Conservation (phyloP, 495 filamentous ascomycete genomes). For the Xylaria cubensis region DNA sequence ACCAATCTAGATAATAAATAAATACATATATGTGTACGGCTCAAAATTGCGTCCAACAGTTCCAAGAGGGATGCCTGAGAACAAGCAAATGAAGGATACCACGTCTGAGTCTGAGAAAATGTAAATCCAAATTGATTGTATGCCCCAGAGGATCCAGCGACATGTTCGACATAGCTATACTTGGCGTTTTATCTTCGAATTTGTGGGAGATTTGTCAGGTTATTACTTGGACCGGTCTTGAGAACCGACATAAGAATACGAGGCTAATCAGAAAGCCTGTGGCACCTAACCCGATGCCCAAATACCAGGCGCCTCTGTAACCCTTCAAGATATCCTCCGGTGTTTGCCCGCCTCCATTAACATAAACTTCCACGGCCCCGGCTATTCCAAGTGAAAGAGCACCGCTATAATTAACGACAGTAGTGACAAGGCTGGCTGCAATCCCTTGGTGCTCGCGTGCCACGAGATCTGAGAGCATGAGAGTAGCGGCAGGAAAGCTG, state of each 20-base stretch:
- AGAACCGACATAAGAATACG: conserved; percentile 39
- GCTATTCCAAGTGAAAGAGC: conserved; percentile 57
- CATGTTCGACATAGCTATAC: not conserved
- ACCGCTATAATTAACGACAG: conserved; percentile 56
- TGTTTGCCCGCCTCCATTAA: conserved; percentile 43
- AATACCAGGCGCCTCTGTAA: conserved; percentile 49
- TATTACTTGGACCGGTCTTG: conserved; percentile 22
- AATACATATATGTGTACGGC: not conserved
- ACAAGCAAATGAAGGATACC: not conserved
- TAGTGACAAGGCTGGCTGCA: conserved; percentile 52
- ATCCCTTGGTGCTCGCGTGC: conserved; percentile 54
- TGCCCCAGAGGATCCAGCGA: not conserved
- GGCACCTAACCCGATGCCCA: conserved; percentile 37
- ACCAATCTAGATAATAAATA: not conserved
- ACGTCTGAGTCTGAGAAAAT: not conserved
- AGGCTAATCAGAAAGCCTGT: conserved; percentile 35
- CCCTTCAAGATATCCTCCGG: conserved; percentile 45
- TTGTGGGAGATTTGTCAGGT: not conserved
- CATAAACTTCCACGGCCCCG: conserved; percentile 51
- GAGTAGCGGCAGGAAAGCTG: conserved; percentile 48
- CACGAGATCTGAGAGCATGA: conserved; percentile 54
- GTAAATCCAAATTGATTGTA: not conserved
- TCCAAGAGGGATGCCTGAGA: not conserved
- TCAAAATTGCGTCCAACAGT: not conserved
- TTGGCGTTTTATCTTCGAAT: not conserved